phyloP scores from a whole-genome alignment of 2,329 filamentous ascomycete species.

The Venturia oleaginea region DNA sequence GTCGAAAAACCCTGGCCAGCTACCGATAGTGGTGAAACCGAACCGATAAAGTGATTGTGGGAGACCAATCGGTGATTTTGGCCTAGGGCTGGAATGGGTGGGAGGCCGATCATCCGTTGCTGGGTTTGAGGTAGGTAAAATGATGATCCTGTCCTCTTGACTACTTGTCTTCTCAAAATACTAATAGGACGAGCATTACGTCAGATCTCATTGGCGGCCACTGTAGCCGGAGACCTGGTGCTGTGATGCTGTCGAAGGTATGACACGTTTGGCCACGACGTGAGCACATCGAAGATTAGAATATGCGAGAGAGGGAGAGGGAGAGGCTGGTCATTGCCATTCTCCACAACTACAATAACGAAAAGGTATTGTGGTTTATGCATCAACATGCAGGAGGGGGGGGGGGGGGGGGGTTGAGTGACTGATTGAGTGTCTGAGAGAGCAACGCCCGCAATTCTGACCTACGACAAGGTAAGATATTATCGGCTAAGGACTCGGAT shows the following conservation, averaged over 20 bases:
- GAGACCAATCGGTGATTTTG: conserved; percentile 8
- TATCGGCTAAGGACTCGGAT: too few species aligned
- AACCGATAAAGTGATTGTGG: background rate
- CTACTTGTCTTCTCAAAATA: background rate
- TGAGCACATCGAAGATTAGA: background rate
- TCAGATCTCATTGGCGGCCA: background rate
- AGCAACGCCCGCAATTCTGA: too few species aligned
- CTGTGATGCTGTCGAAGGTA: background rate
- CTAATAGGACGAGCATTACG: background rate
- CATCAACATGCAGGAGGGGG: too few species aligned
- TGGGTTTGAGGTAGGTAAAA: background rate
- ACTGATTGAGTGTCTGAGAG: too few species aligned
- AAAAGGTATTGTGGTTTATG: too few species aligned
- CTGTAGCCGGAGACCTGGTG: background rate
- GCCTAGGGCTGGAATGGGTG: background rate
- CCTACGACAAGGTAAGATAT: too few species aligned
- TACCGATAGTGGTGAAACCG: background rate
- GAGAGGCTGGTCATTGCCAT: background rate
- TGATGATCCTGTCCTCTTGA: background rate
- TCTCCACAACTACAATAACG: background rate
- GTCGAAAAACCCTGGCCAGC: background rate
- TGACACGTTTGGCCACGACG: background rate
- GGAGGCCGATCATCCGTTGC: background rate
- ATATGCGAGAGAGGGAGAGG: background rate
- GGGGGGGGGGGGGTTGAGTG: too few species aligned